Conservation (phyloP, 2,329 filamentous ascomycete genomes). For the Endoconidiophora polonica region DNA sequence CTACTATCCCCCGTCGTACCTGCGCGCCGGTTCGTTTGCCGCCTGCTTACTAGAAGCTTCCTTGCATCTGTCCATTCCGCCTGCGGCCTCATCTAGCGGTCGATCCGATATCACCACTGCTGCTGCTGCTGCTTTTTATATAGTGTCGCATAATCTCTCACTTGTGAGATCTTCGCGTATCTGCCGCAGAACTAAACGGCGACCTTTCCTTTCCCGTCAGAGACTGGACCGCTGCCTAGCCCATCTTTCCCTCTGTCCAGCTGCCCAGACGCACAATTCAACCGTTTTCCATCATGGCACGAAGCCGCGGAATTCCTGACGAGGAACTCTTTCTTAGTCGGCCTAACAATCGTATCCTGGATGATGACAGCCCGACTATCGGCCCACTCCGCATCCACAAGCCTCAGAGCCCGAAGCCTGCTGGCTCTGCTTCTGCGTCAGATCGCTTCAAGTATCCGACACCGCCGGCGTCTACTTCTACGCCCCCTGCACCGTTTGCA, state of each 20-base stretch:
- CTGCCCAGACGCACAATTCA: neutral
- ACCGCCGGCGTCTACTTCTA: conserved; percentile 23
- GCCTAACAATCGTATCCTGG: conserved; percentile 25
- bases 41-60: too few relatives aligned
- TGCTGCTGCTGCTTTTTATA: too few relatives aligned
- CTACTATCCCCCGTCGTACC: too few relatives aligned
- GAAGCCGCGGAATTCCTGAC: conserved; percentile 49
- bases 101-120: too few relatives aligned
- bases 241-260: too few relatives aligned
- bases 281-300: conserved; percentile 23
- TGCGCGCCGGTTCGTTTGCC: too few relatives aligned
- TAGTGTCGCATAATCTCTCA: neutral
- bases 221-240: neutral
- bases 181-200: neutral
- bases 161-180: neutral
- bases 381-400: conserved; percentile 77
- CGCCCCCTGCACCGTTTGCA: conserved; percentile 25
- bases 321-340: conserved; percentile 69
- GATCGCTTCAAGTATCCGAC: conserved; percentile 36
- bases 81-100: too few relatives aligned
- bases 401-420: conserved; percentile 44
- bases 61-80: too few relatives aligned
- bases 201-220: neutral
- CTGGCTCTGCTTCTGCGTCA: conserved; percentile 15
- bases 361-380: conserved; percentile 58